These are phyloP conservation scores for Angomonas ambiguus DNA, from an alignment of 208 protist species.

Conservation along the genomic window DNA sequence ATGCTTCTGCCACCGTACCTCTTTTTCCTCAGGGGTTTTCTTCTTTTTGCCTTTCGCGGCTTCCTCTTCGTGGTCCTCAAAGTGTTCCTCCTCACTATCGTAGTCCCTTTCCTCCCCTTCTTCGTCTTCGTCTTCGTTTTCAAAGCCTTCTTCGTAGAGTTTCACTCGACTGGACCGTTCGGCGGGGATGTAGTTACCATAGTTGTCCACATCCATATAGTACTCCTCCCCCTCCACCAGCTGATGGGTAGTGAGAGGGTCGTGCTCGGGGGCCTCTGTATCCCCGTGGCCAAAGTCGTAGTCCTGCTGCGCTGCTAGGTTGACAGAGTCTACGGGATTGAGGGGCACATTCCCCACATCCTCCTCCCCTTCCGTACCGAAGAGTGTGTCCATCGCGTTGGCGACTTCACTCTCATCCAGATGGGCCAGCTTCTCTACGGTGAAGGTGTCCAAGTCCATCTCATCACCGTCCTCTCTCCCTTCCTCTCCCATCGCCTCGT, in stretches of 20 bases:
- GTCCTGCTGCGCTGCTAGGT: constrained; percentile 75
- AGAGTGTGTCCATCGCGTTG: constrained; percentile 51
- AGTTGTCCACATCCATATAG: constrained; percentile 85
- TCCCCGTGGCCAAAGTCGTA: constrained; percentile 65
- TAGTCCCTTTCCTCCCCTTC: constrained; percentile 30
- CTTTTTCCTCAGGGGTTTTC: constrained; percentile 26
- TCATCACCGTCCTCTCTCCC: constrained; percentile 14
- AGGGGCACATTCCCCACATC: constrained; percentile 63
- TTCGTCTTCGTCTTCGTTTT: constrained; percentile 35
- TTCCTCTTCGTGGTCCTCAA: constrained; percentile 26
- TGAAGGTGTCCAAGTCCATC: constrained; percentile 57
- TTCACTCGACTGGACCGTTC: constrained; percentile 65
- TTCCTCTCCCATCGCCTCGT: neutral
- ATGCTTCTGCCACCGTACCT: constrained; percentile 74
- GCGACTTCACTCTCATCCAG: constrained; percentile 58
- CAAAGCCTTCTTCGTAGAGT: constrained; percentile 67
- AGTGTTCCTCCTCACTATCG: constrained; percentile 26
- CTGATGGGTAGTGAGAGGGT: constrained; percentile 33
- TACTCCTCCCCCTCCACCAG: constrained; percentile 78
- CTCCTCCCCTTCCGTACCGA: constrained; percentile 18
- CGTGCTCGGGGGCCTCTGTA: constrained; percentile 13
- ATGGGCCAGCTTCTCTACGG: constrained; percentile 62
- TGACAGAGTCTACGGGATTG: constrained; percentile 73
- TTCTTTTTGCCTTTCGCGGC: constrained; percentile 28
- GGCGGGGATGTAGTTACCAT: constrained; percentile 78